phyloP scores from a whole-genome alignment of 1,284 basidiomycete species.

The Rhodotorula sp. region DNA sequence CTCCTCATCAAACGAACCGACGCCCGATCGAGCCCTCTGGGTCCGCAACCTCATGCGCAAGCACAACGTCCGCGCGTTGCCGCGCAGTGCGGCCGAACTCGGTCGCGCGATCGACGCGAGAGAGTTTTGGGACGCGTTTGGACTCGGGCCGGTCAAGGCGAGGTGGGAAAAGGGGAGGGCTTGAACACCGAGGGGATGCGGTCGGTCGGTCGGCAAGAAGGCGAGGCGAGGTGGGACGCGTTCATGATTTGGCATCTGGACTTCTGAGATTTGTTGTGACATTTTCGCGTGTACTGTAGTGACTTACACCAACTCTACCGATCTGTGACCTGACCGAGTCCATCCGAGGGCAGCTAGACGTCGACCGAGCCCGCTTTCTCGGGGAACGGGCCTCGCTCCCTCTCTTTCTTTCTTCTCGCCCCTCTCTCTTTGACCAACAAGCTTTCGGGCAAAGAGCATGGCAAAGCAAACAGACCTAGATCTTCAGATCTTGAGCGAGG shows the following conservation, averaged over 20 bases:
- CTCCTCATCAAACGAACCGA: conserved; percentile 10
- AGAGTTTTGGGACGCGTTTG: conserved; percentile 60
- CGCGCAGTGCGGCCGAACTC: conserved; percentile 55
- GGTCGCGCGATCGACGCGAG: conserved; percentile 61
- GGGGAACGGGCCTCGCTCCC: no score
- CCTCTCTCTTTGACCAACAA: no score
- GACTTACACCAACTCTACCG: no score
- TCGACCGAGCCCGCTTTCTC: no score
- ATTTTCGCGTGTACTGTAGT: no score
- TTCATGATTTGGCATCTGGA: no score
- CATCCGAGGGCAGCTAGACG: no score
- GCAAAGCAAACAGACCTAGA: not conserved
- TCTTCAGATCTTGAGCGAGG: not conserved
- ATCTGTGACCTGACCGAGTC: no score
- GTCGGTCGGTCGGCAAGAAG: no score
- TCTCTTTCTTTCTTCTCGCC: not conserved
- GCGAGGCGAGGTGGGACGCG: no score
- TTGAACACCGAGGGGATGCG: not conserved
- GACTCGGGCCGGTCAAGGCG: conserved; percentile 38
- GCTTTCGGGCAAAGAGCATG: not conserved
- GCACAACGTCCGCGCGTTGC: conserved; percentile 57
- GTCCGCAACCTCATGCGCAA: conserved; percentile 62
- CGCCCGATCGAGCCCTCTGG: conserved; percentile 51
- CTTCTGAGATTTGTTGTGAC: no score
- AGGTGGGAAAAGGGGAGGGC: conserved; percentile 31